Evolutionary conservation across 2,329 filamentous ascomycete genomes (phyloP), one percentile per base, ranked within the genome.

Genomic region (Talaromyces sp.): DNA sequence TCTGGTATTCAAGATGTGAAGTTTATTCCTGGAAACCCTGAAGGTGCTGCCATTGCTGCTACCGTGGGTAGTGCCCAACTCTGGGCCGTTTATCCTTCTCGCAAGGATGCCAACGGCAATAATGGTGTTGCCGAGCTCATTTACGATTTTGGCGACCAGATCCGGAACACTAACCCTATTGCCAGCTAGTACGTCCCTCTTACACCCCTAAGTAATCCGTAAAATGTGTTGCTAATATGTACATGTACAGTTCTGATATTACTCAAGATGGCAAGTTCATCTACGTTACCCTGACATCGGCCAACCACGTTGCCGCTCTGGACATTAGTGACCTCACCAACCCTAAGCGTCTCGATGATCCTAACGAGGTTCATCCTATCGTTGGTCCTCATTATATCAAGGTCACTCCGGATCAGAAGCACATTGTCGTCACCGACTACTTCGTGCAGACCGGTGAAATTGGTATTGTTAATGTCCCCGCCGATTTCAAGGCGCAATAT

Each of bases 51-150:
- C 11, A 76, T 88, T 27, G 86, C 86, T 9, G 87, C 85, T 13
- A 86, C 87, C 16, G 86, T 88, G 22, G 81, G 83, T 37, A 81
- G 84, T 3, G 86, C 85, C 10, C 81, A 88, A 70, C 84, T 88
- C 68, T 89, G 86, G 86, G 84, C 88, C 73, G 87, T 89, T 75
- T 88, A 88, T 73, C 86, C 86, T 24, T 84, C 84, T 79, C 83
- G 84, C 68, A 83, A 79, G 67, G 80, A 86, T 69, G 72, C 79
- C 8, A 79, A 84, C 24, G 86, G 86, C 62, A 83, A 84, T 56
- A 85, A 84, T 68, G 87, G 87, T 64, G 81, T 84, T 8, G 82
- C 85, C 5, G 82, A 88, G 73, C 79, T 86, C 0, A 82, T 88
- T 31, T 87, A 80, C 69, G 85, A 87, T 67, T 81, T 88, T 27